These are phyloP conservation scores for Vitis hybrid DNA, from an alignment of 177 flowering plant genomes.

Conservation along the genomic window DNA sequence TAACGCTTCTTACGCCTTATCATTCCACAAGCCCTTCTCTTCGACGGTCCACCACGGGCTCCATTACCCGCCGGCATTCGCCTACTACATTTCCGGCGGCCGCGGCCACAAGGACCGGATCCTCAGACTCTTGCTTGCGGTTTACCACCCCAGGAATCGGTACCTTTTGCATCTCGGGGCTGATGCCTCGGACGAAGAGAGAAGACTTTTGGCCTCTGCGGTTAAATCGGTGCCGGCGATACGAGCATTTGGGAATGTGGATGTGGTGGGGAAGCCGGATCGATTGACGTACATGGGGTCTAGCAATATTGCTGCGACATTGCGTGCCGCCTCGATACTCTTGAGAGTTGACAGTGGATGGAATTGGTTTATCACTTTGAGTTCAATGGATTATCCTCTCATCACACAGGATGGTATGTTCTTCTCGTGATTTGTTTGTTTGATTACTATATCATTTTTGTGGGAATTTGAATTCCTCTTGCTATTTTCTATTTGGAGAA, in stretches of 20 bases:
- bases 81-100: slow-evolving; percentile 81
- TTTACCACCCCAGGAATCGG: slow-evolving; percentile 89
- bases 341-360: slow-evolving; percentile 76
- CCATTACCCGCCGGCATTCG: slow-evolving; percentile 80
- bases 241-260: slow-evolving; percentile 79
- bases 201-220: slow-evolving; percentile 48
- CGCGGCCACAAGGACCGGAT: slow-evolving; percentile 63
- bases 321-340: slow-evolving; percentile 74
- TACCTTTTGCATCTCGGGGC: slow-evolving; percentile 73
- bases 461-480: not conserved
- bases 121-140: slow-evolving; percentile 68
- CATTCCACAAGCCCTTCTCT: slow-evolving; percentile 35
- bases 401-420: slow-evolving; percentile 86
- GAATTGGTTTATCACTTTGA: slow-evolving; percentile 88
- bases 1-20: slow-evolving; percentile 29
- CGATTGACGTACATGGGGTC: slow-evolving; percentile 76
- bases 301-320: slow-evolving; percentile 59
- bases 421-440: not conserved
- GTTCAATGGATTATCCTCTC: slow-evolving; percentile 86
- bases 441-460: not conserved
- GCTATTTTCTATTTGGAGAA: not conserved
- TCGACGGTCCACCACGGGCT: slow-evolving; percentile 48
- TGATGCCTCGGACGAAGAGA: slow-evolving; percentile 66
- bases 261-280: slow-evolving; percentile 86
- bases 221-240: slow-evolving; percentile 61